Evolutionary conservation across 768 basidiomycete genomes (phyloP).

Genomic region (Russula sp.): DNA sequence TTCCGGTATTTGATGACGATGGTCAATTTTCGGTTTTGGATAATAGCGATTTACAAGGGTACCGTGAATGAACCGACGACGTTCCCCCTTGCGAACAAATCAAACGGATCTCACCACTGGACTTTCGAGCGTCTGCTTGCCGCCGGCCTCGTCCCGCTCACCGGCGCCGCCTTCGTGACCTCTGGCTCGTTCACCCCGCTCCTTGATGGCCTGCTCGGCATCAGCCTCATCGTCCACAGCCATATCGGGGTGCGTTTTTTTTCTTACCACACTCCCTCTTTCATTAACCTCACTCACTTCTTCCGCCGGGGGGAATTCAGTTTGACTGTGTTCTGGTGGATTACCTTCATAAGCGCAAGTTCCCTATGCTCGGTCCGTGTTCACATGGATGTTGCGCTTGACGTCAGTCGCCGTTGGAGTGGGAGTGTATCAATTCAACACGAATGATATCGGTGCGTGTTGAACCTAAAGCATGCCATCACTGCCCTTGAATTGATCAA

Average conservation of each 20-base stretch:
- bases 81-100: conserved; percentile 77
- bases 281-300: neutral
- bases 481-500: neutral
- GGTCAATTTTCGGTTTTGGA: neutral
- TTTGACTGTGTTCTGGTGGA: conserved; percentile 78
- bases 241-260: conserved; percentile 81
- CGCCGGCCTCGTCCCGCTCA: conserved; percentile 84
- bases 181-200: conserved; percentile 75
- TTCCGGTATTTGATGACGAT: neutral
- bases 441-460: conserved; percentile 89
- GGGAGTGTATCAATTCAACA: conserved; percentile 97
- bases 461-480: too few species aligned
- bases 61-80: conserved; percentile 93
- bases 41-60: conserved; percentile 79
- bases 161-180: conserved; percentile 80
- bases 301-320: conserved; percentile 38
- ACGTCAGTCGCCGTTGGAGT: conserved; percentile 79
- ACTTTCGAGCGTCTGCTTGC: conserved; percentile 92
- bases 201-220: conserved; percentile 84
- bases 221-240: conserved; percentile 88
- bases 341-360: conserved; percentile 93
- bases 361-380: conserved; percentile 72
- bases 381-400: conserved; percentile 73
- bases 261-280: too few species aligned
- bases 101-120: conserved; percentile 89